phyloP scores from a whole-genome alignment of 306 rosid species.

The Glycine tomentella region DNA sequence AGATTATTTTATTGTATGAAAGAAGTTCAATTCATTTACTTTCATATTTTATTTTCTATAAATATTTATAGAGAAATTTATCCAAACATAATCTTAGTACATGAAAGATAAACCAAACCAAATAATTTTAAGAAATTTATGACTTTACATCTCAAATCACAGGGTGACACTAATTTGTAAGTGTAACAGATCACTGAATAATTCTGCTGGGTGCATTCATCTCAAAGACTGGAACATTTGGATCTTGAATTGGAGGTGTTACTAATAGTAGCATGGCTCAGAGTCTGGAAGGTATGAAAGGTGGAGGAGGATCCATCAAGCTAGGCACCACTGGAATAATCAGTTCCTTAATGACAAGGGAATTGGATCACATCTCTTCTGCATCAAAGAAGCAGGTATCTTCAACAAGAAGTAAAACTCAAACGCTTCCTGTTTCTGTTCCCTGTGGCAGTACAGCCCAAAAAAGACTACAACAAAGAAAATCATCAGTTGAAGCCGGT shows the following conservation, averaged over 20 bases:
- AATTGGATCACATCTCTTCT: slow-evolving; percentile 72
- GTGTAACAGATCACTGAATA: slow-evolving; percentile 53
- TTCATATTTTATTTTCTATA: no score
- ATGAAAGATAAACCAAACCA: neutral
- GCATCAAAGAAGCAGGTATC: slow-evolving; percentile 58
- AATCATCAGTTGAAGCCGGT: slow-evolving; percentile 69
- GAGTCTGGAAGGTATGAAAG: slow-evolving; percentile 69
- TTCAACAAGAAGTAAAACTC: slow-evolving; percentile 63
- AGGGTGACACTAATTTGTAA: slow-evolving; percentile 45
- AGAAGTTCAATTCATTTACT: neutral
- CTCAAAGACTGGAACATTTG: slow-evolving; percentile 40
- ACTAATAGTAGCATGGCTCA: slow-evolving; percentile 68
- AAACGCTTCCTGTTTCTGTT: slow-evolving; percentile 54
- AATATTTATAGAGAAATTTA: neutral
- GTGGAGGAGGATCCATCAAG: slow-evolving; percentile 86
- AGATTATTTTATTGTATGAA: neutral
- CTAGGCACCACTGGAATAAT: slow-evolving; percentile 88
- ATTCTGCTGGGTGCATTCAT: slow-evolving; percentile 45
- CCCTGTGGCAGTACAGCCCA: slow-evolving; percentile 56
- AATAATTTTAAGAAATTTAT: slow-evolving; percentile 30
- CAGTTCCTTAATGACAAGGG: slow-evolving; percentile 84
- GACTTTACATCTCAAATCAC: slow-evolving; percentile 42
- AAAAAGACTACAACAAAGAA: slow-evolving; percentile 65
- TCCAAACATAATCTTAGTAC: neutral
- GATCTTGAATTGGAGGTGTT: slow-evolving; percentile 40